Evolutionary conservation across 352 stramenopile genomes (phyloP).

Genomic region (Phytophthora citricola): DNA sequence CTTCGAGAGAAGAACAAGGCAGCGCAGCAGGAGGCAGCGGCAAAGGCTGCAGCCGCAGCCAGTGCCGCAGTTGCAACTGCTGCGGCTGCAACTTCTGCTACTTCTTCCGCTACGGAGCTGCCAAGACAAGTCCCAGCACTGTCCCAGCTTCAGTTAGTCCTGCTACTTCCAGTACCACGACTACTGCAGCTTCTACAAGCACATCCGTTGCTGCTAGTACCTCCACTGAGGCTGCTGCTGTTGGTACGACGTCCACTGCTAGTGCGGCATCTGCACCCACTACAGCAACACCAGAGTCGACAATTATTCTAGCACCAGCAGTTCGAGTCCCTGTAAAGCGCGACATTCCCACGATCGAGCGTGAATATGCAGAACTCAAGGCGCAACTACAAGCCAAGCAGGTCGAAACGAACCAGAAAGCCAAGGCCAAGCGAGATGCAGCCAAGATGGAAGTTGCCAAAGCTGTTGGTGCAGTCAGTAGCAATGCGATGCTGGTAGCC

Average conservation of each 20-base stretch:
- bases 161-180: not conserved
- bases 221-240: not conserved
- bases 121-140: not conserved
- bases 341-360: slow-evolving; percentile 45
- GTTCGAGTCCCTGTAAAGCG: slow-evolving; percentile 22
- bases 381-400: slow-evolving; percentile 60
- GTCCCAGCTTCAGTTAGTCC: not conserved
- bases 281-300: not conserved
- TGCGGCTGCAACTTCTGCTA: not conserved
- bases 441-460: slow-evolving; percentile 28
- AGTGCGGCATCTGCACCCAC: not conserved
- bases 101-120: not conserved
- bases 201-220: not conserved
- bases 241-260: not conserved
- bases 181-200: not conserved
- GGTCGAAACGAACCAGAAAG: slow-evolving; percentile 45
- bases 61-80: slow-evolving; percentile 11
- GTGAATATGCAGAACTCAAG: slow-evolving; percentile 71
- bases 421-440: slow-evolving; percentile 33
- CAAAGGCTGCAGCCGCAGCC: slow-evolving; percentile 5
- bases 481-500: slow-evolving; percentile 13
- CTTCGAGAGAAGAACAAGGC: slow-evolving; percentile 38
- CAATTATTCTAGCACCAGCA: slow-evolving; percentile 9
- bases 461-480: slow-evolving; percentile 3
- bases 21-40: slow-evolving; percentile 20